These are phyloP conservation scores for Mollisiaceae sp. DNA, from an alignment of 2,329 filamentous ascomycete species.

Conservation along the genomic window DNA sequence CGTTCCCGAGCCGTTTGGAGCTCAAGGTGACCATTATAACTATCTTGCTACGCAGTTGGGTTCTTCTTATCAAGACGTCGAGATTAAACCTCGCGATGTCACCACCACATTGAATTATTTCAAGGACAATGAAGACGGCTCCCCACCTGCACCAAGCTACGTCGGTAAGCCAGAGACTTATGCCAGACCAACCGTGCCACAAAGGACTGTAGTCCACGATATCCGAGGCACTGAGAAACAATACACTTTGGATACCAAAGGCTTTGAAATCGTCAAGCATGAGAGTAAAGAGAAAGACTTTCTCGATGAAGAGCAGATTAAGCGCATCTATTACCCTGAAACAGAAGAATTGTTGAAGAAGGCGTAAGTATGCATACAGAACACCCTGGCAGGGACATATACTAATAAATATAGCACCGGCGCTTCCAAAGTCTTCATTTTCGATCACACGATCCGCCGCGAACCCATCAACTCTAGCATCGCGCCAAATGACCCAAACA, in stretches of 20 bases:
- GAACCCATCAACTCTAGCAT: slow-evolving; percentile 33
- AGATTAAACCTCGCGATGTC: slow-evolving; percentile 17
- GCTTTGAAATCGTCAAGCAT: slow-evolving; percentile 46
- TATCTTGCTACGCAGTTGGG: slow-evolving; percentile 6
- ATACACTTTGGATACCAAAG: slow-evolving; percentile 49
- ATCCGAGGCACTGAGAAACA: slow-evolving; percentile 50
- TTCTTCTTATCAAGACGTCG: background rate
- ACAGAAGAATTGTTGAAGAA: slow-evolving; percentile 44
- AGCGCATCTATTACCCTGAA: slow-evolving; percentile 44
- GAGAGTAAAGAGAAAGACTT: slow-evolving; percentile 44
- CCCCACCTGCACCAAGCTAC: slow-evolving; percentile 17
- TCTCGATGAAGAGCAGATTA: slow-evolving; percentile 44
- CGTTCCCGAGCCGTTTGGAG: slow-evolving; percentile 4
- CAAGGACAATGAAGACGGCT: slow-evolving; percentile 23
- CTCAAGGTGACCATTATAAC: slow-evolving; percentile 13
- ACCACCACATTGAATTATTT: slow-evolving; percentile 19
- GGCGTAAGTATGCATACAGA: slow-evolving; percentile 29
- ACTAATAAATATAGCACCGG: slow-evolving; percentile 53
- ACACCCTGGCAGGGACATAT: background rate
- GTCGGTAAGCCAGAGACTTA: slow-evolving; percentile 18
- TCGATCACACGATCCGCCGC: slow-evolving; percentile 66
- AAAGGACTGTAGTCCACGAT: slow-evolving; percentile 44
- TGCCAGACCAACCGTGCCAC: slow-evolving; percentile 2
- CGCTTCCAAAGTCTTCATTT: slow-evolving; percentile 61
- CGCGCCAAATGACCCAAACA: background rate